Evolutionary conservation across 140 eudicot genomes (phyloP), one percentile per base, ranked within the genome.

Genomic region (Erigeron philadelphicus): DNA sequence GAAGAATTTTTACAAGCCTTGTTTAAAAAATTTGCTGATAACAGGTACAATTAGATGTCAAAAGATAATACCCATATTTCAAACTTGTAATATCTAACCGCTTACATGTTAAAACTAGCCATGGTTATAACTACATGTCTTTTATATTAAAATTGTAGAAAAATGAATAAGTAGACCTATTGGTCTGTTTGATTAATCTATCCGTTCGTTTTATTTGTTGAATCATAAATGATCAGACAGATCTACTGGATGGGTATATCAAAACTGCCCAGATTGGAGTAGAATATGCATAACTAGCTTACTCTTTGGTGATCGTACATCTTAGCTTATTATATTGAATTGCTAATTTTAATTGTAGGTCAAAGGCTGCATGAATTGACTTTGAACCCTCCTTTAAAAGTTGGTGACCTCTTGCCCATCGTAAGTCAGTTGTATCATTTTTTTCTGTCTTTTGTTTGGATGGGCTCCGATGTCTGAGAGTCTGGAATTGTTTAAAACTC

Each of bases 351-450:
- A 67, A 16, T 18, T 80, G 70, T 77, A 93, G 98, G 96, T 78
- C 98, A 93, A 71, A 83, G 95, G 54, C 81, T 93, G 68, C 98
- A 89, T 81, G 90, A 87, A 75, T 89, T 93, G 96, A 79, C 82
- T 21, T 76, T 93, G 79, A 81, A 87, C 70, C 90, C 90, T 76
- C 98, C 96, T 59, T 21, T 81, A 21, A 68, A 78, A 72, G 77
- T 89, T 68, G 64, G 67, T 64, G 79, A 75, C 50, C 85, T 89
- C 70, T 69, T 80, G 66, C 95, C 90, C 54, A 65, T 79, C 60
- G 98, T 93, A 75, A 86, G 98, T 83, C 35, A 12, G 44, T 68
- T 68, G 50, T 75, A 76, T 62, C 6, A 3, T 10, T 78, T 23
- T 31, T 31, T 31, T 31, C 4, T 31, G 5, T 31, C 38, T 31